Evolutionary conservation across 331 rosid genomes (phyloP), one percentile per base, ranked within the genome.

Genomic region (Erythrophleum ivorense): DNA sequence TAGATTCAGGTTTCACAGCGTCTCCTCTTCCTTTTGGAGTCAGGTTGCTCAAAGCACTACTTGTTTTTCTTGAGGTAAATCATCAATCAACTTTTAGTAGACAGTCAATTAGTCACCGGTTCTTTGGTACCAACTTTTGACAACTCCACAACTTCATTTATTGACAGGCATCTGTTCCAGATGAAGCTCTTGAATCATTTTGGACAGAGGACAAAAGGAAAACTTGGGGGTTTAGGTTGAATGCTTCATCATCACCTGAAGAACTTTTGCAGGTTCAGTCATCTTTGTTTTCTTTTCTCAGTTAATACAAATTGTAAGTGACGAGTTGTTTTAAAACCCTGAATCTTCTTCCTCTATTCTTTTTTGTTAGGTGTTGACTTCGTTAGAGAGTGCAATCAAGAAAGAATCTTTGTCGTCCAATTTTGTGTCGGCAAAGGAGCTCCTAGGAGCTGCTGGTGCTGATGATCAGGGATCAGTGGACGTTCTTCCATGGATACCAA

Each of bases 401-500:
- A 89, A 84, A 41, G 94, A 88, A 50, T 94, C 86, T 81, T 71
- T 94, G 54, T 90, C 87, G 54, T 85, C 97, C 50, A 81, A 82
- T 78, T 94, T 91, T 86, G 75, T 90, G 16, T 76, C 92, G 19
- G 92, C 94, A 0, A 88, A 78, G 76, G 97, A 92, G 66, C 73
- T 90, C 58, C 80, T 92, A 87, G 89, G 93, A 49, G 78, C 85
- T 73, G 76, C 73, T 80, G 81, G 81, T 59, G 80, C 75, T 67
- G 74, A 81, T 10, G 92, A 86, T 84, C 78, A 71, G 21, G 88
- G 85, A 38, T 86, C 92, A 8, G 79, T 90, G 74, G 69, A 86
- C 73, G 76, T 88, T 43, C 92, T 94, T 83, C 98, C 98, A 52
- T 94, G 98, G 98, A 82, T 94, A 80, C 98, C 98, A 41, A 87